A percentile compares a stretch with the other conserved stretches of the same genome.
phyloP scores from a whole-genome alignment of 495 filamentous ascomycete genomes.

The Tetracladium setigerum region DNA sequence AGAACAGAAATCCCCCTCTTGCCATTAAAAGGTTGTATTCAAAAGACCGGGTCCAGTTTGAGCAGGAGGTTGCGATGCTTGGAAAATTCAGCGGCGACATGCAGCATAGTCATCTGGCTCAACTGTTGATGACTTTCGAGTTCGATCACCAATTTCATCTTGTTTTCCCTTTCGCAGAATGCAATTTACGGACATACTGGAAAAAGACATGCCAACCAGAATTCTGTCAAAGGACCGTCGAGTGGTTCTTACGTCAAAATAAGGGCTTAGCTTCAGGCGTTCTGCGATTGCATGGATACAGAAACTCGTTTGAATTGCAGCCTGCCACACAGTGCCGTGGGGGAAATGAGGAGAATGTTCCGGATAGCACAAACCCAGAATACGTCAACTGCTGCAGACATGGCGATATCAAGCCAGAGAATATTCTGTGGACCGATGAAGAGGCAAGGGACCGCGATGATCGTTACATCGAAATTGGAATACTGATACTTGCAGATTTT shows the following conservation, averaged over 20 bases:
- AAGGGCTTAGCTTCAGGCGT: constrained; percentile 11
- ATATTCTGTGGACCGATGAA: constrained; percentile 12
- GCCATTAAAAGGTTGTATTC: background rate
- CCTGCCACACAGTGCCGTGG: too few relatives aligned
- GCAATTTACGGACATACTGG: constrained; percentile 13
- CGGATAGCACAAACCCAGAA: background rate
- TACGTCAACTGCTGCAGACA: constrained; percentile 2
- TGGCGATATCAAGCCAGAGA: constrained; percentile 20
- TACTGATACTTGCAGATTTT: constrained; percentile 4
- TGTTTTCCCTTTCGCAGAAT: constrained; percentile 20
- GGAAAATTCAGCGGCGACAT: background rate
- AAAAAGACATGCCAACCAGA: background rate
- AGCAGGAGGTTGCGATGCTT: background rate
- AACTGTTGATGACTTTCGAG: background rate
- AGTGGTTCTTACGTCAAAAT: constrained; percentile 13
- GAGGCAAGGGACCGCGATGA: background rate
- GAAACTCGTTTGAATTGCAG: too few relatives aligned
- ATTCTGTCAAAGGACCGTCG: background rate
- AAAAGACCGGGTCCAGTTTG: background rate
- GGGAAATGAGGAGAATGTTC: too few relatives aligned
- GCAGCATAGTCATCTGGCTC: background rate
- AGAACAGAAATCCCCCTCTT: background rate
- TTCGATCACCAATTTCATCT: constrained; percentile 8
- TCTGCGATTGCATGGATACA: constrained; percentile 6
- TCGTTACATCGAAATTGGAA: background rate